These are phyloP conservation scores for Elasticomyces elasticus DNA, from an alignment of 495 filamentous ascomycete genomes.

Conservation along the genomic window DNA sequence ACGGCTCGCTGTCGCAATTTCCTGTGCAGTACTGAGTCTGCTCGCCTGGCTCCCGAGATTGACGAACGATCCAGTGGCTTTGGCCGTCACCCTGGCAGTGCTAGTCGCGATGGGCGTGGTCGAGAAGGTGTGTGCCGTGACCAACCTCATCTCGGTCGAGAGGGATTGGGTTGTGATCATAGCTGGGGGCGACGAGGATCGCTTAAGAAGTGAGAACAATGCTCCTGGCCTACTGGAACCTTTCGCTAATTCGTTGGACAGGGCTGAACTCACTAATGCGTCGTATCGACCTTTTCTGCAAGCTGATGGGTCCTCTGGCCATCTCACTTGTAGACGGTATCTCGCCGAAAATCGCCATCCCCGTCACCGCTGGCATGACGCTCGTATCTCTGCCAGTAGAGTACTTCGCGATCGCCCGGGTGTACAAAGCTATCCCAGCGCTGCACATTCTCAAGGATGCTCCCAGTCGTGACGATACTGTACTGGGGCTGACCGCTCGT, in stretches of 20 bases:
- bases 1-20: slow-evolving; percentile 5
- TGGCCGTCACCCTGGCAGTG: not conserved
- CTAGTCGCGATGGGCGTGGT: slow-evolving; percentile 39
- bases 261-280: slow-evolving; percentile 52
- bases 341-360: slow-evolving; percentile 33
- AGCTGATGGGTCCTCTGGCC: slow-evolving; percentile 48
- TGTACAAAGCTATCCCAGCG: slow-evolving; percentile 15
- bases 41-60: slow-evolving; percentile 27
- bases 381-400: slow-evolving; percentile 40
- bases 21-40: slow-evolving; percentile 10
- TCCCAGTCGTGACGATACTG: not conserved
- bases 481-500: not conserved
- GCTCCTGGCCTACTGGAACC: slow-evolving; percentile 19
- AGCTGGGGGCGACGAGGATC: slow-evolving; percentile 30
- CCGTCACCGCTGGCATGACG: slow-evolving; percentile 34
- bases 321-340: slow-evolving; percentile 26
- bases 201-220: slow-evolving; percentile 24
- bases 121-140: slow-evolving; percentile 44
- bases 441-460: not conserved
- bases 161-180: slow-evolving; percentile 52
- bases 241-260: slow-evolving; percentile 36
- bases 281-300: slow-evolving; percentile 63
- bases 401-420: slow-evolving; percentile 47
- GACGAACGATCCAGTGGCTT: not conserved
- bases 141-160: slow-evolving; percentile 55